Conservation (phyloP, 768 basidiomycete species). For the Tricholoma sp. region DNA sequence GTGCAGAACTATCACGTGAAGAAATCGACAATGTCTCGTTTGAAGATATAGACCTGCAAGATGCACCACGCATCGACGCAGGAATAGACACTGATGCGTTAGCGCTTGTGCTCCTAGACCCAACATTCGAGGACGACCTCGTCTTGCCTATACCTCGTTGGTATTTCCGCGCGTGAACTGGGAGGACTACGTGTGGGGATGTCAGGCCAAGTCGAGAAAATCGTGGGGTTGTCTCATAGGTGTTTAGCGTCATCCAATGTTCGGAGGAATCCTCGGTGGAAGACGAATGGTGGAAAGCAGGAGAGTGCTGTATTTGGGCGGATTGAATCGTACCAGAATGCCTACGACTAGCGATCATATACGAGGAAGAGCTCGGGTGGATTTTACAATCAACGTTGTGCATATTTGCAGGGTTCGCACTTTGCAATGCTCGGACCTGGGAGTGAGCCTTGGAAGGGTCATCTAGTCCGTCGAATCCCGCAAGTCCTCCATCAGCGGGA, state of each 20-base stretch:
- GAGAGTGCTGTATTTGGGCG: not conserved
- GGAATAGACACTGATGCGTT: not conserved
- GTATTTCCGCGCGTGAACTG: conserved; percentile 33
- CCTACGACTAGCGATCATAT: not conserved
- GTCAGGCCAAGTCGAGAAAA: conserved; percentile 36
- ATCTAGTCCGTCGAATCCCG: not conserved
- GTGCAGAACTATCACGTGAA: not conserved
- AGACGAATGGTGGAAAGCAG: not conserved
- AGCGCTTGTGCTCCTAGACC: not conserved
- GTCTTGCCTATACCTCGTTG: conserved; percentile 10
- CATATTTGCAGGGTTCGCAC: not conserved
- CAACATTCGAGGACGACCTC: conserved; percentile 7
- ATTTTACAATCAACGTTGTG: not conserved
- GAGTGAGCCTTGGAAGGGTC: not conserved
- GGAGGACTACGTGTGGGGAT: conserved; percentile 32
- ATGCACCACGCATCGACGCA: not conserved
- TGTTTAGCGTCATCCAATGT: conserved; percentile 33
- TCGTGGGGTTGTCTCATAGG: conserved; percentile 32
- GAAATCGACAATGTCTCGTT: conserved; percentile 3
- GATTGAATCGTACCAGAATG: not conserved
- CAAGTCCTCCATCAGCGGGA: not conserved
- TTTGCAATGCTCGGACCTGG: not conserved
- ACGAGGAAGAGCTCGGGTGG: not conserved
- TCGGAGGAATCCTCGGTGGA: conserved; percentile 14
- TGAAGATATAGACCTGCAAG: conserved; percentile 5